Evolutionary conservation across 2,329 filamentous ascomycete genomes (phyloP), one percentile per base, ranked within the genome.

Genomic region (Talaromyces atroroseus): DNA sequence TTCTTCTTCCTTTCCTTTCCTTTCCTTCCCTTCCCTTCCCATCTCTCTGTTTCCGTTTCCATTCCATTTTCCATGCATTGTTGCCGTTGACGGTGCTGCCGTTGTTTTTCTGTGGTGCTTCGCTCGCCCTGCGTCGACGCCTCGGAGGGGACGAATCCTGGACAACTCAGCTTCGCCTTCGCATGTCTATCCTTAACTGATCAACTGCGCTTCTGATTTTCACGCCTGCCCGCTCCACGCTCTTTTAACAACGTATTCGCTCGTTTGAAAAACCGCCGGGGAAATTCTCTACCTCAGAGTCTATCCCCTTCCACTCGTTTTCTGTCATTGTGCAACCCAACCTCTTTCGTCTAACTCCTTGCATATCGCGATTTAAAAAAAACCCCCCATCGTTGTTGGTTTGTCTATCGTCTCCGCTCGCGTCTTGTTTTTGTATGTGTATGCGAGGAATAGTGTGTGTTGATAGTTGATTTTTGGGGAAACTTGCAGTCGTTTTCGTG

Each of bases 31-130:
- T 52, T 45, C 54, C 55, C 50, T 49, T n/a, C 55, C 36, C 21
- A 54, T 46, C 52, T 32, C 18, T 16, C 16, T 49, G 36, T 58
- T 54, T 55, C 46, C 50, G 24, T 49, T 45, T 50, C 56, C 50
- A 47, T 18, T 52, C 52, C 24, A 26, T 29, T 8, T n/a, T 29
- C 26, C 60, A 57, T 59, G 56, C 55, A 55, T 62, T 59, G 53
- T 52, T 57, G 49, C 55, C 60, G 56, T 64, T 61, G 59, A 63
- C 59, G 65, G 61, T 68, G 66, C 60, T 64, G 63, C 66, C 61
- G 62, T 67, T 54, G 45, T 16, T 46, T 51, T 44, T 49, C 29
- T 66, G 65, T 64, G 63, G 63, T 68, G 59, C 60, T 58, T 61
- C 59, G 59, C 56, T 57, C 50, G 62, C 58, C 58, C 60, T 63